A percentile compares a stretch with the other conserved stretches of the same genome.
Evolutionary conservation across 495 filamentous ascomycete species (phyloP).

Genomic region (Aspergillus sparsus): DNA sequence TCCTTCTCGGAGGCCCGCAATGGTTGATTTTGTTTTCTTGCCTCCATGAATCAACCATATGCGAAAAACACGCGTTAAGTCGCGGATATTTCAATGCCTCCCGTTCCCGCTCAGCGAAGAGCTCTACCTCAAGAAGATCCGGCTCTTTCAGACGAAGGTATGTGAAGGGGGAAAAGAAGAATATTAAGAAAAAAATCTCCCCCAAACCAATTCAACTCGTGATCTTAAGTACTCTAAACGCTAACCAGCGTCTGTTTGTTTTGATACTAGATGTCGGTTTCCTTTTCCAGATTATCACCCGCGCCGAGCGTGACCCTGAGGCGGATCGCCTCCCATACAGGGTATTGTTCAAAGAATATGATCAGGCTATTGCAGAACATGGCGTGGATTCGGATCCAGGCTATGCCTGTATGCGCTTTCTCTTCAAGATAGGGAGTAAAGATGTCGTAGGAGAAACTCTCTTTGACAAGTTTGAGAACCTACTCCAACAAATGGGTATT

Average conservation of each 20-base stretch:
- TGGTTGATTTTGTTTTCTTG: slow-evolving; percentile 45
- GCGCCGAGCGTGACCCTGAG: slow-evolving; percentile 66
- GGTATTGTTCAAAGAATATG: slow-evolving; percentile 79
- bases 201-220: background rate
- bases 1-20: slow-evolving; percentile 35
- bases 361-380: slow-evolving; percentile 66
- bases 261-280: slow-evolving; percentile 67
- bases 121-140: slow-evolving; percentile 51
- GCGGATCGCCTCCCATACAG: slow-evolving; percentile 68
- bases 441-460: slow-evolving; percentile 48
- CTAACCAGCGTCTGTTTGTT: slow-evolving; percentile 12
- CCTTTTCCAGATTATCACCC: slow-evolving; percentile 72
- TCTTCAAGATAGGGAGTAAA: slow-evolving; percentile 77
- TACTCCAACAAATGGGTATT: slow-evolving; percentile 67
- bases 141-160: slow-evolving; percentile 65
- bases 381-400: slow-evolving; percentile 71
- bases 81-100: slow-evolving; percentile 62
- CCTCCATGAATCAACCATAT: slow-evolving; percentile 54
- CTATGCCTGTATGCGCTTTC: slow-evolving; percentile 70
- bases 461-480: slow-evolving; percentile 64
- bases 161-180: background rate
- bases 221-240: background rate
- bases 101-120: slow-evolving; percentile 51
- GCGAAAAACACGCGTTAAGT: slow-evolving; percentile 54
- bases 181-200: background rate